Evolutionary conservation across 2,329 filamentous ascomycete genomes (phyloP).

Genomic region (Aspergillus sclerotialis): DNA sequence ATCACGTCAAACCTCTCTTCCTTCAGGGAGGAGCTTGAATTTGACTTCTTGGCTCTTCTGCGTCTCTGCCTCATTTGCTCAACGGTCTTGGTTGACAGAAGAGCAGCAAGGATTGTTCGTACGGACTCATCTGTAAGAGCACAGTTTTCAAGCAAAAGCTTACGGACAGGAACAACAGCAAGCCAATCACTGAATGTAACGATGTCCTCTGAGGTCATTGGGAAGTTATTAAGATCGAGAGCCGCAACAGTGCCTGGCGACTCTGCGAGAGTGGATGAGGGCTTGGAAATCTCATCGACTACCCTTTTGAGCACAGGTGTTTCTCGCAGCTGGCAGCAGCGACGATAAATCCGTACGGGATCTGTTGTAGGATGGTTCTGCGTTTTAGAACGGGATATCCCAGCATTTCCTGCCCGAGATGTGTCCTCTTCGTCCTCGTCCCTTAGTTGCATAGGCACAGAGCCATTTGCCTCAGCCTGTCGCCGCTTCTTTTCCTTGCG

Average conservation of each 20-base stretch:
- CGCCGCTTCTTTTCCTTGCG: conserved; percentile 82
- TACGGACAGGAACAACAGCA: conserved; percentile 83
- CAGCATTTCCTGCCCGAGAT: conserved; percentile 31
- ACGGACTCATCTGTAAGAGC: conserved; percentile 81
- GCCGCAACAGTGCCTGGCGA: conserved; percentile 71
- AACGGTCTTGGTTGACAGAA: conserved; percentile 70
- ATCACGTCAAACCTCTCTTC: conserved; percentile 57
- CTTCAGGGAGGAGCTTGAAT: conserved; percentile 20
- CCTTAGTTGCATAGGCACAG: conserved; percentile 74
- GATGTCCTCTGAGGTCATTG: conserved; percentile 74
- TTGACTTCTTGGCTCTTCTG: conserved; percentile 31
- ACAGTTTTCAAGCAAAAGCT: conserved; percentile 79
- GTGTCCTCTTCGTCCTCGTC: conserved; percentile 59
- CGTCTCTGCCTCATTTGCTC: conserved; percentile 49
- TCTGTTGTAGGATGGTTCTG: conserved; percentile 77
- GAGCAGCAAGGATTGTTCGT: conserved; percentile 75
- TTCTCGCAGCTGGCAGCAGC: conserved; percentile 90
- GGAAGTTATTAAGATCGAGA: conserved; percentile 77
- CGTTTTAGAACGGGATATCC: conserved; percentile 38
- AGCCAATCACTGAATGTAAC: conserved; percentile 88
- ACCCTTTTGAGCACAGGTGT: conserved; percentile 88
- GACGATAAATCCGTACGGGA: conserved; percentile 82
- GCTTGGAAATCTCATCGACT: conserved; percentile 73
- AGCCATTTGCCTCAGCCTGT: conserved; percentile 80
- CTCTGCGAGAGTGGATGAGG: conserved; percentile 56